Evolutionary conservation across 2,329 filamentous ascomycete genomes (phyloP).

Genomic region (Pyrenophora seminiperda): DNA sequence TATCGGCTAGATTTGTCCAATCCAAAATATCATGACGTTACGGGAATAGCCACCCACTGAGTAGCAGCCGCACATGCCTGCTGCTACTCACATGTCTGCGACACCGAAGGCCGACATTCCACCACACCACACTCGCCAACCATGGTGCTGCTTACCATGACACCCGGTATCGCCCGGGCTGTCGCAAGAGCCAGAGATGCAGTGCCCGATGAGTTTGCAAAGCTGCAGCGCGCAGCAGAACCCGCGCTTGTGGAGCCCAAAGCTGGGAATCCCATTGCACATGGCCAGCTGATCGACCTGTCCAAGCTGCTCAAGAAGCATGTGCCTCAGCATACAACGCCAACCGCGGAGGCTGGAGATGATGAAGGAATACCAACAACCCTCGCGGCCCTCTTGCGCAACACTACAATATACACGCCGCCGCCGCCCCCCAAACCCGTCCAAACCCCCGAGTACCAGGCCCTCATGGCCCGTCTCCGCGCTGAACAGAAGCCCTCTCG

Average conservation of each 20-base stretch:
- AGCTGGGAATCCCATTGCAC: conserved; percentile 72
- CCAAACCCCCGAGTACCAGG: conserved; percentile 81
- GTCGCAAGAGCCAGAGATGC: conserved; percentile 50
- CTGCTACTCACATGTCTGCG: conserved; percentile 1
- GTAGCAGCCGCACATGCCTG: conserved; percentile 9
- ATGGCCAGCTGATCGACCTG: conserved; percentile 69
- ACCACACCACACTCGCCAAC: conserved; percentile 8
- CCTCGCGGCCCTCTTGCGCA: conserved; percentile 73
- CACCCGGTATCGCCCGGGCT: conserved; percentile 68
- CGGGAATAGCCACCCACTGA: conserved; percentile 11
- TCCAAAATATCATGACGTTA: conserved; percentile 17
- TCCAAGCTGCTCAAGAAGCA: conserved; percentile 59
- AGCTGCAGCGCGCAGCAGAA: conserved; percentile 47
- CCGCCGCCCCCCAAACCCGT: conserved; percentile 72
- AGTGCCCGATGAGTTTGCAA: conserved; percentile 24
- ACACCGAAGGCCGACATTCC: not conserved
- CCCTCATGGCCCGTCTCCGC: conserved; percentile 83
- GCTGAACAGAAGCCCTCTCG: conserved; percentile 78
- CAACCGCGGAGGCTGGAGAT: not conserved
- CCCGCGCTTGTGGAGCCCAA: conserved; percentile 58
- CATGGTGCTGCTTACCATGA: conserved; percentile 84
- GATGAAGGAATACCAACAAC: conserved; percentile 36
- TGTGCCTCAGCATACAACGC: not conserved
- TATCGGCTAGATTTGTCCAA: conserved; percentile 14
- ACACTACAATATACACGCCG: conserved; percentile 74